Conservation (phyloP, 2,329 filamentous ascomycete species). For the Botrytis cinerea region DNA sequence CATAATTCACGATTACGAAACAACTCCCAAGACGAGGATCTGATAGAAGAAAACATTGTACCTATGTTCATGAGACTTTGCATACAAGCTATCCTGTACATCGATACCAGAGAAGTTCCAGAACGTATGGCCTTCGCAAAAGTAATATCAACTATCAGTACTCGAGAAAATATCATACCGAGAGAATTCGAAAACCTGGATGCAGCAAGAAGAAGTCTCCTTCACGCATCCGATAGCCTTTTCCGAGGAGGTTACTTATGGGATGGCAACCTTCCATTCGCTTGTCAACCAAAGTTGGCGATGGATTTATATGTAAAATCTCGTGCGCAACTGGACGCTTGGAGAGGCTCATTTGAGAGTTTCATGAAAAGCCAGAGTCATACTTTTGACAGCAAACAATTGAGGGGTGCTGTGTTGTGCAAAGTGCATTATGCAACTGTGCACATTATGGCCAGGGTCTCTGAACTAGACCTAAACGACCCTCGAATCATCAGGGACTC, state of each 20-base stretch:
- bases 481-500: neutral
- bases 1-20: slow-evolving; percentile 27
- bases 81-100: slow-evolving; percentile 38
- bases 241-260: slow-evolving; percentile 36
- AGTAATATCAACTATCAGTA: slow-evolving; percentile 29
- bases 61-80: slow-evolving; percentile 37
- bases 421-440: slow-evolving; percentile 37
- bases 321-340: slow-evolving; percentile 26
- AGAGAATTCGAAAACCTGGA: slow-evolving; percentile 34
- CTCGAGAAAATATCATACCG: slow-evolving; percentile 26
- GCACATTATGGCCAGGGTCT: slow-evolving; percentile 33
- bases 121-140: slow-evolving; percentile 31
- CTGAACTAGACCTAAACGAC: slow-evolving; percentile 17
- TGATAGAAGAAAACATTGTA: slow-evolving; percentile 34
- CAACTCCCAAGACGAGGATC: slow-evolving; percentile 24
- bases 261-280: slow-evolving; percentile 29
- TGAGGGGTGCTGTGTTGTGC: slow-evolving; percentile 39
- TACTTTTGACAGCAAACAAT: slow-evolving; percentile 32
- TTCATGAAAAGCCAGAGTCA: slow-evolving; percentile 35
- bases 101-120: slow-evolving; percentile 33
- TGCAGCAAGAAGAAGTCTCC: slow-evolving; percentile 33
- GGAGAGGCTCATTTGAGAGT: slow-evolving; percentile 36
- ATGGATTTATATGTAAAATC: slow-evolving; percentile 28
- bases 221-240: slow-evolving; percentile 33
- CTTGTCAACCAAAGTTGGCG: slow-evolving; percentile 28